Percentiles rank a stretch among this genome's conserved stretches.
These are phyloP conservation scores for Agrocybe pediades DNA, from an alignment of 768 basidiomycete genomes.

Conservation along the genomic window DNA sequence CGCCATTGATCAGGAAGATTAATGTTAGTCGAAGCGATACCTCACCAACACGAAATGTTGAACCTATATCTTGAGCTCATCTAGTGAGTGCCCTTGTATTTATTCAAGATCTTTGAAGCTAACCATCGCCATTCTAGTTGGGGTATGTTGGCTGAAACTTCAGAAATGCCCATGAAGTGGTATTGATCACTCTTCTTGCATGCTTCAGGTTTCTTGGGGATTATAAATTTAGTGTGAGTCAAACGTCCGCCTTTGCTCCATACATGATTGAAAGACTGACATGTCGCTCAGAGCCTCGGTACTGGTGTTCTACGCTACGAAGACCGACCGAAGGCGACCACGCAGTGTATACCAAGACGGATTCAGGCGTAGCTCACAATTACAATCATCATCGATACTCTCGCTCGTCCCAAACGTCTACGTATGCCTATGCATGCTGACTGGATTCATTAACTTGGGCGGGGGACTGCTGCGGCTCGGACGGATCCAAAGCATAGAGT, in stretches of 20 bases:
- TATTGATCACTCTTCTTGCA: not conserved
- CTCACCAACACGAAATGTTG: not conserved
- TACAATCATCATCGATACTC: not conserved
- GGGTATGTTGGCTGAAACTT: slow-evolving; percentile 6
- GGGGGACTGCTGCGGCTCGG: slow-evolving; percentile 17
- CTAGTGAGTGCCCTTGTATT: slow-evolving; percentile 6
- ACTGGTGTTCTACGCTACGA: slow-evolving; percentile 17
- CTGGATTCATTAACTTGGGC: slow-evolving; percentile 18
- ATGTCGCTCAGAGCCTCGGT: slow-evolving; percentile 15
- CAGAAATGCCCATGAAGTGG: not conserved
- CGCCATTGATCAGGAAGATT: not conserved
- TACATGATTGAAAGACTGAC: not conserved
- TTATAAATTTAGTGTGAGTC: slow-evolving; percentile 20
- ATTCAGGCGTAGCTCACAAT: slow-evolving; percentile 9
- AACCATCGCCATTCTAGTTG: slow-evolving; percentile 6
- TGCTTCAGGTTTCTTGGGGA: slow-evolving; percentile 12
- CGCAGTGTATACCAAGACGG: slow-evolving; percentile 8
- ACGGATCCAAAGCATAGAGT: slow-evolving; percentile 19
- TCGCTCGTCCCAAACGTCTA: slow-evolving; percentile 15
- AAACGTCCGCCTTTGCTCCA: not conserved
- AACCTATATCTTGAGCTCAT: slow-evolving; percentile 10
- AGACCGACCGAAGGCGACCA: slow-evolving; percentile 17
- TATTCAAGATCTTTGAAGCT: not conserved
- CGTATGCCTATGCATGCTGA: slow-evolving; percentile 16
- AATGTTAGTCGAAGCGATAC: not conserved